Base-by-base conservation (phyloP, 129 eudicot species). In the Tagetes erecta region DNA sequence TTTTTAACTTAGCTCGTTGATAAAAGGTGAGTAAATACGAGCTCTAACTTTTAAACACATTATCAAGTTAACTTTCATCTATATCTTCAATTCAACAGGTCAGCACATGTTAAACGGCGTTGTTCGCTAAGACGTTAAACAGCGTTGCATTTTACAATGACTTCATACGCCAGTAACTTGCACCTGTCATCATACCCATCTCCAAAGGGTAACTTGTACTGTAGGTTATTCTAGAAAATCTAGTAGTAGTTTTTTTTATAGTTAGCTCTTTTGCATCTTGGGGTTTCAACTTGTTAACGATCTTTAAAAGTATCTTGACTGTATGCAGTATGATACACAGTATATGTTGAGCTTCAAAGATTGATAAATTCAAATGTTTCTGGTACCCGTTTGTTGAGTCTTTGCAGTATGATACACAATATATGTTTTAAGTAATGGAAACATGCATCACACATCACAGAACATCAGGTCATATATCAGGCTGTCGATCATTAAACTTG, bases 41-140 rank as follows among this genome's bases (percentile, higher is more conserved):
- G 96, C 89, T 75, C 96, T 79, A 35, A 91, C 95, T 92, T 75
- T 96, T 79, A 30, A 91, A 91, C 35, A 91, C 96, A 80, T 91
- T 75, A 59, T 91, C 97, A 30, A 92, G 96, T 82, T 92, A 81
- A 13, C 38, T 55, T 67, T 89, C 98, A 33, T 92, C 95, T 41
- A 92, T 87, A 20, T 92, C 96, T 83, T 92, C 98, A 1, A 92
- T 76, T 92, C 96, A 1, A 92, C 77, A 2, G 83, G 14, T 14
- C 65, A 33, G 0, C 85, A 79, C 82, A 73, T 75, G 98, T 80
- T 89, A 92, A 1, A 95, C 98, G 2, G 85, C 90, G 68, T 92
- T 92, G 74, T 92, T 92, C 30, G 89, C 88, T 46, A 92, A 78
- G 76, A 92, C 57, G 59, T 92, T 96, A 2, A 2, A 92, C 86